phyloP scores from a whole-genome alignment of 768 basidiomycete genomes.

The Agaricus subrufescens region DNA sequence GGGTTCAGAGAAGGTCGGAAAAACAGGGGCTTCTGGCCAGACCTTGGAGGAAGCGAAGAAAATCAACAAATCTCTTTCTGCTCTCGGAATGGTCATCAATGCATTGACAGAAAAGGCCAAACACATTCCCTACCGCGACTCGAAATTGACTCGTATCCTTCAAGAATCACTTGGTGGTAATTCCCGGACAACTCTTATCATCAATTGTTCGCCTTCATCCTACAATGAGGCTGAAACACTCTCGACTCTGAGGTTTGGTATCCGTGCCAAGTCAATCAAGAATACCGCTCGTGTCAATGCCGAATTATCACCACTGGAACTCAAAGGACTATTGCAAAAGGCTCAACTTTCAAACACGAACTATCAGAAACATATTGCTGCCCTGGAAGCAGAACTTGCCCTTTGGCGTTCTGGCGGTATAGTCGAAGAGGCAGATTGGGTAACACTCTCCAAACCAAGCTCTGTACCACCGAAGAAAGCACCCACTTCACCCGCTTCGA shows the following conservation, averaged over 20 bases:
- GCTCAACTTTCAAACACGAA: conserved; percentile 81
- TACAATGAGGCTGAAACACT: conserved; percentile 98
- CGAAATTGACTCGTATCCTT: conserved; percentile 96
- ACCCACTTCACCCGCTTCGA: conserved; percentile 56
- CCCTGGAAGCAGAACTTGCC: conserved; percentile 86
- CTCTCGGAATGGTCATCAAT: conserved; percentile 99
- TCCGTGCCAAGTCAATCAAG: conserved; percentile 99
- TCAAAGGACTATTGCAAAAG: conserved; percentile 88
- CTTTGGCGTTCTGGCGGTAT: conserved; percentile 85
- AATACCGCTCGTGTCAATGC: conserved; percentile 98
- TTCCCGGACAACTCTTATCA: conserved; percentile 94
- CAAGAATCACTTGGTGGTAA: conserved; percentile 98
- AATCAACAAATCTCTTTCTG: conserved; percentile 98
- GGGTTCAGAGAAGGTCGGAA: conserved; percentile 98
- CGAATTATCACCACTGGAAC: conserved; percentile 92
- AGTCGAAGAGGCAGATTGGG: conserved; percentile 85
- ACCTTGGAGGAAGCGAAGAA: conserved; percentile 99
- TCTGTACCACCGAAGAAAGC: conserved; percentile 54
- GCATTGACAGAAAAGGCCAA: conserved; percentile 97
- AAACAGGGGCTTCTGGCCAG: conserved; percentile 98
- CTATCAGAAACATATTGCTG: conserved; percentile 81
- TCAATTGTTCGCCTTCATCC: conserved; percentile 97
- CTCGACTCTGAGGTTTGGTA: conserved; percentile 97
- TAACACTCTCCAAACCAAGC: conserved; percentile 57
- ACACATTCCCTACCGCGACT: conserved; percentile 98